Conservation (phyloP, 805 yeast genomes). For the Komagataella ulmi region DNA sequence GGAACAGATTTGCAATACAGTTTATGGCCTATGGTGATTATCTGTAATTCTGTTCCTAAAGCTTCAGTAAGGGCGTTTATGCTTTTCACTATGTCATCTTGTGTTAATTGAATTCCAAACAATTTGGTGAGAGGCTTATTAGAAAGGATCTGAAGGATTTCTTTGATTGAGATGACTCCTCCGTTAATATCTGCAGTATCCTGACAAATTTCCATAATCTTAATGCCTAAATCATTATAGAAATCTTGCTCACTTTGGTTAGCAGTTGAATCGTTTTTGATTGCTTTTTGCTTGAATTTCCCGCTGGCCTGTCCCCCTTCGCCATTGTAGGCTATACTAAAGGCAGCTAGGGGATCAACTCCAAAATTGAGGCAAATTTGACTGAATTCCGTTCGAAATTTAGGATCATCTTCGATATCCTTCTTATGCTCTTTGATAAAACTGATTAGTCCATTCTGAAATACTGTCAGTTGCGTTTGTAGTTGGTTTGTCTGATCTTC, state of each 20-base stretch:
- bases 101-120: constrained; percentile 19
- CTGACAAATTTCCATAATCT: constrained; percentile 65
- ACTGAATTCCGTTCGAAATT: constrained; percentile 59
- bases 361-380: constrained; percentile 71
- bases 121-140: constrained; percentile 5
- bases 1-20: constrained; percentile 53
- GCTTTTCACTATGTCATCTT: constrained; percentile 43
- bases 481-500: constrained; percentile 47
- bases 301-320: constrained; percentile 10
- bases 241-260: constrained; percentile 18
- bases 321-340: background rate
- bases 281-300: constrained; percentile 12
- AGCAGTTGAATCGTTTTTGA: constrained; percentile 4
- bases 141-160: constrained; percentile 23
- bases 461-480: constrained; percentile 58
- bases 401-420: constrained; percentile 50
- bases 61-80: constrained; percentile 32
- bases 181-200: constrained; percentile 65
- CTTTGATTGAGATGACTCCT: constrained; percentile 58
- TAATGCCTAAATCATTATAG: constrained; percentile 54
- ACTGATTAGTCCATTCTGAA: constrained; percentile 63
- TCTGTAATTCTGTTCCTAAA: constrained; percentile 62
- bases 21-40: constrained; percentile 42
- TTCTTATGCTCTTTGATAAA: constrained; percentile 63
- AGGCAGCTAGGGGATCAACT: constrained; percentile 59